Base-by-base conservation (phyloP, 371 early-diverging fungal species). In the Rhizopus sp. region DNA sequence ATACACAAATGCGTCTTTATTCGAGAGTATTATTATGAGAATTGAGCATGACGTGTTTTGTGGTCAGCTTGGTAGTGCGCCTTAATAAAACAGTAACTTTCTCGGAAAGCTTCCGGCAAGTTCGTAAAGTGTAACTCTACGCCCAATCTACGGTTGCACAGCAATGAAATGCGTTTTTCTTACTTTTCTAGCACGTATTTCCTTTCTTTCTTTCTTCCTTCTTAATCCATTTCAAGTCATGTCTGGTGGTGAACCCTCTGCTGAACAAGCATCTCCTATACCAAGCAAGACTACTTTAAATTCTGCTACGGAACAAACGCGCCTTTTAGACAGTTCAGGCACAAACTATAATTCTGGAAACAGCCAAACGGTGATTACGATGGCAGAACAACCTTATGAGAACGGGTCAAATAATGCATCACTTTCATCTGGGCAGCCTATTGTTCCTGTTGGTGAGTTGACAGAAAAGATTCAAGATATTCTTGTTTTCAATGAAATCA, bases 381-480 rank as follows among this genome's bases (percentile, higher is more conserved):
- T 62, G 40, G 39, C 29, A 15, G 5, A 41, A 13, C 31, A 38
- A 35, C 4, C 16, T 34, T 23, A 23, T 37, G 39, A 54, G 49
- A 29, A 50, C n/a, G 13, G 16, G 29, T 33, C 49, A 13, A 30
- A 40, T 39, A 12, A 53, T 3, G 39, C 16, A 5, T 5, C 53
- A n/a, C 35, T 58, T 15, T 9, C 41, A 0, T 31, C 49, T 10
- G 62, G 66, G 4, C 55, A 64, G 34, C 62, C 64, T 13, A 50
- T 52, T 6, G 48, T 74, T 31, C 66, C 71, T 10, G 15, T 57
- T 4, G 35, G 66, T n/a, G 55, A 65, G 16, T 51, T 74, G 9
- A 63, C 63, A 3, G 66, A 63, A 23, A 70, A 69, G 37, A 59
- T 74, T 32, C 65, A 71, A 40, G 71, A 74, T 15, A 61, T 69